Evolutionary conservation across 2,329 filamentous ascomycete species (phyloP), one percentile per base, ranked within the genome.

Genomic region (Botrytis sinoallii): DNA sequence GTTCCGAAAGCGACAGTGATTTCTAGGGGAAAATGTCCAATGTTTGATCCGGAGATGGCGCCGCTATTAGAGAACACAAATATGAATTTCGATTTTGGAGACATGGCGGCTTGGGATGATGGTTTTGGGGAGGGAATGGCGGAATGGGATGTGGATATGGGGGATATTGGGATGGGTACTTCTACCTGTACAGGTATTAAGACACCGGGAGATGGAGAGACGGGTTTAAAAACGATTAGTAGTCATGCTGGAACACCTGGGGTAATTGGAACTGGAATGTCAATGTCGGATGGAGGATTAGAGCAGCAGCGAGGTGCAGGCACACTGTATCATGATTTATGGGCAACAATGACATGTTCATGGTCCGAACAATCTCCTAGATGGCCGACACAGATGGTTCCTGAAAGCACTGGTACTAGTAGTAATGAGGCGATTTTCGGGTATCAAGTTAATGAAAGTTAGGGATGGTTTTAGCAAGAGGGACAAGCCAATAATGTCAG

Each of bases 291-390:
- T 8, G 10, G 18, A 25, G 46, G 16, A 14, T 18, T 22, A 20
- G 4, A 10, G 4, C 65, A 42, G 14, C 48, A 68, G 18, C 16
- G n/a, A 68, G 9, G 5, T 18, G n/a, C 25, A 25, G 52, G 22
- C 35, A 65, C 38, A 18, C 44, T 73, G 3, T 77, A 78, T 74
- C 75, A 77, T 69, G 77, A 79, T 73, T 55, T 80, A 16, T 80
- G 79, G 79, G 78, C 77, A 12, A 80, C 78, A 6, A 80, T 81
- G 79, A 80, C 78, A 22, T 74, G 76, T 20, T 77, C 73, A 18
- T 79, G 79, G 77, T 78, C 77, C 16, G 75, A 44, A 12, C 48
- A 57, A 44, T 18, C 66, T 57, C 29, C 66, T 25, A 1, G 3
- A 16, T 69, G 48, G 66, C 35, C 35, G 0, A 32, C 16, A 9